Base-by-base conservation (phyloP, 192 early-diverging fungal species). In the Coemansia sp. region DNA sequence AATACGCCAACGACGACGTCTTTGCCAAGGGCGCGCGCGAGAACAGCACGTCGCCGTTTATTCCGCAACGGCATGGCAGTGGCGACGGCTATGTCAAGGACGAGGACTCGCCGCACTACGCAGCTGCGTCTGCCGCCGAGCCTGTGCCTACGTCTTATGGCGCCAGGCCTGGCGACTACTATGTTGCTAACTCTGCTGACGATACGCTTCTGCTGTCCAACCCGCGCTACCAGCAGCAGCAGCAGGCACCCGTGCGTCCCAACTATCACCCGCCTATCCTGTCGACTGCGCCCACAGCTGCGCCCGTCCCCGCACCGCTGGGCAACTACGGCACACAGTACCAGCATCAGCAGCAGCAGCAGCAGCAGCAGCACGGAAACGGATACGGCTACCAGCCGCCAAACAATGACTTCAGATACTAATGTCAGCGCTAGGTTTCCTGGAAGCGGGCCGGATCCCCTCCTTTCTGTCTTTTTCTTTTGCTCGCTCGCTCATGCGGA, bases 81-180 rank as follows among this genome's bases (percentile, higher is more conserved):
- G 61, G 63, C 57, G 72, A 79, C 44, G 77, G 77, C n/a, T 79
- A 79, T 26, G 49, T 68, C 45, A 63, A 56, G 49, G 62, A 60
- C 37, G 64, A 72, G 52, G 62, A 18, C 23, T 54, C 52, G 52
- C 7, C 52, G 23, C 13, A 56, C 43, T 13, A 8, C 42, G 19
- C 23, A 11, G 26, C 44, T 39, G 5, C 53, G 43, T 15, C 15
- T 44, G 53, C 64, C n/a, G 43, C 45, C 65, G 52, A 19, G 9
- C 21, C 26, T 54, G 52, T 23, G 23, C 52, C 52, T 19, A 26
- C 26, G 21, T n/a, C 43, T 37, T 18, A 65, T 42, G 40, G 54
- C 53, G 12, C 52, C 38, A 16, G 54, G 53, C 50, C 42, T 26
- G 23, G 57, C 39, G 39, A 40, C 16, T 41, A 41, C 38, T 38